A percentile compares a stretch with the other conserved stretches of the same genome.
These are phyloP conservation scores for Glomus cerebriforme DNA, from an alignment of 192 early-diverging fungal species.

Conservation along the genomic window DNA sequence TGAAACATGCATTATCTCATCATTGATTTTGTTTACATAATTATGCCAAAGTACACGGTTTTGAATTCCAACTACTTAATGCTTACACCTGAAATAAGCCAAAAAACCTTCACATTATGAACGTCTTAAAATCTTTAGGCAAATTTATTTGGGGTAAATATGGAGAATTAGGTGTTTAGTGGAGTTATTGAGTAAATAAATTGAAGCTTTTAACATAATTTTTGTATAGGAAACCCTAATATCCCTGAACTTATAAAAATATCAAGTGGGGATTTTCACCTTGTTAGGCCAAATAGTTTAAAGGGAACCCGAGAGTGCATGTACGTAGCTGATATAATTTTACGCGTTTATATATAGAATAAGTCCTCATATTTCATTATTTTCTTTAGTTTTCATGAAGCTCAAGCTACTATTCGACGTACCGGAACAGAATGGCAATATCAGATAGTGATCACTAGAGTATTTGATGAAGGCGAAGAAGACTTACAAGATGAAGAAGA, in stretches of 20 bases:
- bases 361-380: not conserved
- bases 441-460: constrained; percentile 73
- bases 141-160: constrained; percentile 67
- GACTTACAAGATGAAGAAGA: constrained; percentile 58
- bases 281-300: constrained; percentile 49
- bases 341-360: not conserved
- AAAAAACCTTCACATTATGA: constrained; percentile 46
- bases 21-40: too few relatives aligned
- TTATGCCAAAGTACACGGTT: too few relatives aligned
- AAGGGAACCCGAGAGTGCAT: constrained; percentile 54
- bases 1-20: too few relatives aligned
- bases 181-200: not conserved
- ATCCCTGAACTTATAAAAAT: constrained; percentile 62
- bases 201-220: not conserved
- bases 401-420: constrained; percentile 65
- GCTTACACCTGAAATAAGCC: too few relatives aligned
- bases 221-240: constrained; percentile 21
- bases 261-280: constrained; percentile 64
- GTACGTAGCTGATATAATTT: constrained; percentile 34
- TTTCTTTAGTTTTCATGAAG: constrained; percentile 61
- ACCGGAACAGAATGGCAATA: constrained; percentile 68
- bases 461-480: constrained; percentile 78
- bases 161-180: not conserved
- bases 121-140: constrained; percentile 65
- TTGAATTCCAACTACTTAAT: too few relatives aligned